phyloP scores from a whole-genome alignment of 805 yeast species.

The Nematodospora valgi region DNA sequence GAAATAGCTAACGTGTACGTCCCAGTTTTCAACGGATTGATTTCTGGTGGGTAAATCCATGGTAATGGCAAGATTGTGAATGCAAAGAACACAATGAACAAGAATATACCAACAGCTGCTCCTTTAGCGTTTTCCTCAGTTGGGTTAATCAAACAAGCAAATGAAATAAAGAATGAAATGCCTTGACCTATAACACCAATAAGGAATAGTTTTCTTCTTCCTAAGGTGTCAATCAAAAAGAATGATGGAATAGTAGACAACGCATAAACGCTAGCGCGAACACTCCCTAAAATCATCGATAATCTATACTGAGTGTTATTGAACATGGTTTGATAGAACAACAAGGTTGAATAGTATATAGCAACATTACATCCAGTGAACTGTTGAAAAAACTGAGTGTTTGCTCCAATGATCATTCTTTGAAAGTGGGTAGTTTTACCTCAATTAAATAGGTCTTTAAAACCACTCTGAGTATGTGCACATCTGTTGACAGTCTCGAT shows the following conservation, averaged over 20 bases:
- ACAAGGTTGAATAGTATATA: conserved; percentile 78
- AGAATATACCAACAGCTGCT: conserved; percentile 43
- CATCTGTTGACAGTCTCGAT: conserved; percentile 46
- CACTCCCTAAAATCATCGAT: conserved; percentile 61
- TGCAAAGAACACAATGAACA: conserved; percentile 41
- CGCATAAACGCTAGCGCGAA: conserved; percentile 74
- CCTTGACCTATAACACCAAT: conserved; percentile 42
- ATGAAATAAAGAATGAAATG: conserved; percentile 34
- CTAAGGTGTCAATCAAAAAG: conserved; percentile 71
- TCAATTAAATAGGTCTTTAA: conserved; percentile 60
- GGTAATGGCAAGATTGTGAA: conserved; percentile 42
- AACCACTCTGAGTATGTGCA: conserved; percentile 65
- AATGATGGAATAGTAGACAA: conserved; percentile 81
- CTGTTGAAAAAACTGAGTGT: conserved; percentile 87
- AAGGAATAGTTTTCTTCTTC: conserved; percentile 60
- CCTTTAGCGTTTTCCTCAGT: conserved; percentile 36
- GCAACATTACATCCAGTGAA: conserved; percentile 87
- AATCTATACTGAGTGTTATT: conserved; percentile 46
- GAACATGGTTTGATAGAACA: conserved; percentile 59
- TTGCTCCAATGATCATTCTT: conserved; percentile 80
- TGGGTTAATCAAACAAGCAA: conserved; percentile 33
- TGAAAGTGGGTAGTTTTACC: conserved; percentile 70
- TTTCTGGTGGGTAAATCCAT: conserved; percentile 46
- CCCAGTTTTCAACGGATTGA: conserved; percentile 45
- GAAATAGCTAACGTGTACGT: conserved; percentile 41